phyloP scores from a whole-genome alignment of 2,329 filamentous ascomycete species.

The Venturiaceae sp. region DNA sequence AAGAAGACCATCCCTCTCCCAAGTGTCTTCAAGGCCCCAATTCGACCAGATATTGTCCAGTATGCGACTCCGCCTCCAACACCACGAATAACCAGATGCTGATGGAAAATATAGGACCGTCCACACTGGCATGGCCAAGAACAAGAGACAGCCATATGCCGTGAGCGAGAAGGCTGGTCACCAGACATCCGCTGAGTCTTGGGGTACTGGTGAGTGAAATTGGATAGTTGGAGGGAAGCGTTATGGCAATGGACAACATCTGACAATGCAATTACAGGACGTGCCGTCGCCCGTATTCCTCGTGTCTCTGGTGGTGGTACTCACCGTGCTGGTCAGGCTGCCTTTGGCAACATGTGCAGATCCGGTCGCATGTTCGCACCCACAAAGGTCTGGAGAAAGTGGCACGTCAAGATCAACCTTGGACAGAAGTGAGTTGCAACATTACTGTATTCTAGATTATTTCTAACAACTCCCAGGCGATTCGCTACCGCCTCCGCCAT shows the following conservation, averaged over 20 bases:
- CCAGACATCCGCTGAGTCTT: slow-evolving; percentile 99
- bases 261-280: slow-evolving; percentile 49
- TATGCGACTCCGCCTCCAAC: slow-evolving; percentile 38
- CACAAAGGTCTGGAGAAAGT: slow-evolving; percentile 99
- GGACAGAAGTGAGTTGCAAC: slow-evolving; percentile 70
- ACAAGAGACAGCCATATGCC: slow-evolving; percentile 98
- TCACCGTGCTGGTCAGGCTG: slow-evolving; percentile 99
- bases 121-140: slow-evolving; percentile 99
- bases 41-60: slow-evolving; percentile 99
- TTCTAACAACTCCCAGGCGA: slow-evolving; percentile 48
- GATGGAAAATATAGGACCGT: slow-evolving; percentile 45
- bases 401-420: slow-evolving; percentile 99
- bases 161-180: slow-evolving; percentile 99
- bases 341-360: slow-evolving; percentile 99
- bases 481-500: slow-evolving; percentile 97
- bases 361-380: slow-evolving; percentile 99
- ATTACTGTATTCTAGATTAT: slow-evolving; percentile 10
- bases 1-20: slow-evolving; percentile 86
- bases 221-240: slow-evolving; percentile 5
- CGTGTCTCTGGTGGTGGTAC: slow-evolving; percentile 99
- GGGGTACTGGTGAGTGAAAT: slow-evolving; percentile 74
- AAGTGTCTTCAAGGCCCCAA: slow-evolving; percentile 92
- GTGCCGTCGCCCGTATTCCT: slow-evolving; percentile 99
- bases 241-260: slow-evolving; percentile 8
- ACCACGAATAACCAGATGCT: slow-evolving; percentile 11